Conservation (phyloP, 2,329 filamentous ascomycete genomes). For the Xylaria sp. region DNA sequence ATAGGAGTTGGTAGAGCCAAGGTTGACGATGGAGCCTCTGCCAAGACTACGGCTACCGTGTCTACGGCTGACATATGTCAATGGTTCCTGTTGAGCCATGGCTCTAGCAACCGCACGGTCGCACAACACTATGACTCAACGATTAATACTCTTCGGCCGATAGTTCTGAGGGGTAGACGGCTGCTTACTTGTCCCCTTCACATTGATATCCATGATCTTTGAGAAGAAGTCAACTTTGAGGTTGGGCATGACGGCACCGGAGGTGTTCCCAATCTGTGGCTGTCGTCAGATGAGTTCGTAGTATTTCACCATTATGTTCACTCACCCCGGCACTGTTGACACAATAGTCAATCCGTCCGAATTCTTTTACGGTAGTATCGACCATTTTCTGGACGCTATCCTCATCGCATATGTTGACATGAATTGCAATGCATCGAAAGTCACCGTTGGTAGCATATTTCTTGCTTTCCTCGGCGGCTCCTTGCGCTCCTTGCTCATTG, state of each 20-base stretch:
- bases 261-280: not conserved
- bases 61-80: conserved; percentile 14
- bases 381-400: not conserved
- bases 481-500: conserved; percentile 26
- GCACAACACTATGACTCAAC: not conserved
- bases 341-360: not conserved
- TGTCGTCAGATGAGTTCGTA: not conserved
- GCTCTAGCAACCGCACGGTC: not conserved
- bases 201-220: conserved; percentile 1
- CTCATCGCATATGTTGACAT: not conserved
- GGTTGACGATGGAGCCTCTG: conserved; percentile 35
- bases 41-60: conserved; percentile 28
- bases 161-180: not conserved
- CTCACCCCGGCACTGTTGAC: conserved; percentile 1
- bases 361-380: not conserved
- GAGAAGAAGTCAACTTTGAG: not conserved
- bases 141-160: not conserved
- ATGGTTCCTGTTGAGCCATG: conserved; percentile 23
- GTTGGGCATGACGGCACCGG: not conserved
- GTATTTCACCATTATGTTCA: not conserved
- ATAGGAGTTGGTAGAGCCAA: conserved; percentile 27
- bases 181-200: not conserved
- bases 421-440: not conserved
- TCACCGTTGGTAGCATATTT: not conserved
- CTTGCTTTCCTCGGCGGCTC: conserved; percentile 11